Conservation (phyloP, 192 early-diverging fungal species). For the Coemansia sp. region DNA sequence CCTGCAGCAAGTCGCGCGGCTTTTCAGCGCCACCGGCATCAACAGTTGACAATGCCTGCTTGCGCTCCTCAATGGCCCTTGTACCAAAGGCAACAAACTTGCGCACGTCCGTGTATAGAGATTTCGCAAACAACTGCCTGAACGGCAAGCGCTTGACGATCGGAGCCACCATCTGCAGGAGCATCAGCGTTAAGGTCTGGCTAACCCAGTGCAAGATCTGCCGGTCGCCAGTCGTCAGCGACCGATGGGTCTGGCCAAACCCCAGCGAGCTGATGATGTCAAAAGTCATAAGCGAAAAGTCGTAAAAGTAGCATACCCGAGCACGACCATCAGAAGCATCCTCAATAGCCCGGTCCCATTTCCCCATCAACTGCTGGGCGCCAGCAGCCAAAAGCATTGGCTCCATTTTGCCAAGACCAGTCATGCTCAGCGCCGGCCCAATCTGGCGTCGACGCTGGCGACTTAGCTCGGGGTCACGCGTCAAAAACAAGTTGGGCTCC, state of each 20-base stretch:
- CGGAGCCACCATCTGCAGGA: constrained; percentile 29
- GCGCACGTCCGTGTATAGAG: constrained; percentile 23
- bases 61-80: constrained; percentile 32
- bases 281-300: constrained; percentile 45
- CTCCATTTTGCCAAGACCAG: constrained; percentile 43
- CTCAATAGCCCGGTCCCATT: constrained; percentile 33
- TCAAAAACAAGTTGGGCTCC: constrained; percentile 45
- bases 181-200: constrained; percentile 31
- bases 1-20: constrained; percentile 45
- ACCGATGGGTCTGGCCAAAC: constrained; percentile 39
- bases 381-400: constrained; percentile 32
- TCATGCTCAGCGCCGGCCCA: constrained; percentile 27
- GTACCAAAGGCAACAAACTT: constrained; percentile 29
- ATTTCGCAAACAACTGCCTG: constrained; percentile 7
- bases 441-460: constrained; percentile 40
- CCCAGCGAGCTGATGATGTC: constrained; percentile 48
- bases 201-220: constrained; percentile 38
- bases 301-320: constrained; percentile 30
- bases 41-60: neutral
- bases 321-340: constrained; percentile 1
- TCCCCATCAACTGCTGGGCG: constrained; percentile 26
- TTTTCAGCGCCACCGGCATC: neutral
- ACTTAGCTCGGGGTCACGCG: constrained; percentile 44
- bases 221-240: constrained; percentile 39
- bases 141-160: constrained; percentile 26